Evolutionary conservation across 257 asterid genomes (phyloP).

Genomic region (Orobanche coerulescens): DNA sequence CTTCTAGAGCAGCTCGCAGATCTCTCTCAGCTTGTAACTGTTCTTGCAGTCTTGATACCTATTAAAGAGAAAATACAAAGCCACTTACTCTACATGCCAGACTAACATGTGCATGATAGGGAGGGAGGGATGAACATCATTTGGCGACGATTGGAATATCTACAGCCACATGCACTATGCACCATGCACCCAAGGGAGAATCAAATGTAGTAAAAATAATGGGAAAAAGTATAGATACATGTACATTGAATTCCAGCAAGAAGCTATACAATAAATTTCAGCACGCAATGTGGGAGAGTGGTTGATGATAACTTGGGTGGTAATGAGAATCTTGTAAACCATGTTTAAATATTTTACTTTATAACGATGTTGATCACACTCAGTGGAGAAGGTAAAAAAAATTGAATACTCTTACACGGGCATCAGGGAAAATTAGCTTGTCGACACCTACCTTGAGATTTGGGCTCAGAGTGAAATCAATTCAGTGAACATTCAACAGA

Average conservation of each 20-base stretch:
- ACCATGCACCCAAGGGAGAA: not conserved
- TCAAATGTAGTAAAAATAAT: not conserved
- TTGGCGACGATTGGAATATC: conserved; percentile 10
- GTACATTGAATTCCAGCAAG: not conserved
- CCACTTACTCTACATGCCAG: not conserved
- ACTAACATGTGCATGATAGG: conserved; percentile 2
- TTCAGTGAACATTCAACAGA: not conserved
- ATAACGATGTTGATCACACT: not conserved
- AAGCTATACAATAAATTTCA: not conserved
- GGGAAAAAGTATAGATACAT: not conserved
- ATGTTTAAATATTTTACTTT: too few species aligned
- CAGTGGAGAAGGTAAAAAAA: not conserved
- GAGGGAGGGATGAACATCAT: not conserved
- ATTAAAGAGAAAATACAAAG: conserved; percentile 19
- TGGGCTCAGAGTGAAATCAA: not conserved
- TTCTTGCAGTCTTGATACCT: conserved; percentile 94
- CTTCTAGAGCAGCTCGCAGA: conserved; percentile 88
- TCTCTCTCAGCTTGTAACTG: conserved; percentile 98
- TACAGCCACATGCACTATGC: conserved; percentile 1
- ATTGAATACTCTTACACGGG: not conserved
- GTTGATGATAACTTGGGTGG: not conserved
- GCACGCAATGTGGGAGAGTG: not conserved
- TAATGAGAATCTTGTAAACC: not conserved
- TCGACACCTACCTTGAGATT: not conserved
- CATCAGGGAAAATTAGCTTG: not conserved